phyloP scores from a whole-genome alignment of 106 monocot species.

The Apostasia ramifera region DNA sequence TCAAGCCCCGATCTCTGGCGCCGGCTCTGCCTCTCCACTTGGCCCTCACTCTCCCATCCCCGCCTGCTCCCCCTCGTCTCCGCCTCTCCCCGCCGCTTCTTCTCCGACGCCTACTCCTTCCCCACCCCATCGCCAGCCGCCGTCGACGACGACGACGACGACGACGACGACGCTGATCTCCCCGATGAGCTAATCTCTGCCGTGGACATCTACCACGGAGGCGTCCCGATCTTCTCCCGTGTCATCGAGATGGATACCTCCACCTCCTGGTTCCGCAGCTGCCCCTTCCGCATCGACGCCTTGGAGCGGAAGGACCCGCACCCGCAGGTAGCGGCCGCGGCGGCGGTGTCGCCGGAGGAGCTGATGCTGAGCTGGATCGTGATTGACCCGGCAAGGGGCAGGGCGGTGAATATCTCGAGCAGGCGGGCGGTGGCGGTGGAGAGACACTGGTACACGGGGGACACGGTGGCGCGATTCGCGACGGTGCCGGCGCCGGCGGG shows the following conservation, averaged over 20 bases:
- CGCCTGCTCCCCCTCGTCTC: slow-evolving; percentile 6
- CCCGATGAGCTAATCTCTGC: slow-evolving; percentile 45
- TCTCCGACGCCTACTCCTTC: slow-evolving; percentile 28
- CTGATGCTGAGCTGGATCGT: slow-evolving; percentile 65
- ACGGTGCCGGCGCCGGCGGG: slow-evolving; percentile 28
- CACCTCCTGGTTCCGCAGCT: slow-evolving; percentile 42
- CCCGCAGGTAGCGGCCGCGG: not conserved
- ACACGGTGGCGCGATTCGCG: slow-evolving; percentile 42
- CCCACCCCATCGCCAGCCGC: no score
- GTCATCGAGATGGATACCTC: slow-evolving; percentile 38
- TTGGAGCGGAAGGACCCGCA: slow-evolving; percentile 23
- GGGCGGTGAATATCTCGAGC: slow-evolving; percentile 57
- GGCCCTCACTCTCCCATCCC: slow-evolving; percentile 53
- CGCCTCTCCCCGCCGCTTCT: slow-evolving; percentile 24
- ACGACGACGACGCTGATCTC: not conserved
- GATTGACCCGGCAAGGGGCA: slow-evolving; percentile 31
- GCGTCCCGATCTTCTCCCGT: slow-evolving; percentile 35
- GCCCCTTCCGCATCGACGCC: slow-evolving; percentile 56
- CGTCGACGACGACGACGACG: not conserved
- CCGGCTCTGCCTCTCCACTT: slow-evolving; percentile 43
- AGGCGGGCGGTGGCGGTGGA: slow-evolving; percentile 43
- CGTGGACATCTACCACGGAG: slow-evolving; percentile 48
- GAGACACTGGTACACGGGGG: slow-evolving; percentile 56
- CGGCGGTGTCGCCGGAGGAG: slow-evolving; percentile 12
- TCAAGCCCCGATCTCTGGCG: slow-evolving; percentile 33